Evolutionary conservation across 164 flowering plant species (phyloP).

Genomic region (Berberis thunbergii): DNA sequence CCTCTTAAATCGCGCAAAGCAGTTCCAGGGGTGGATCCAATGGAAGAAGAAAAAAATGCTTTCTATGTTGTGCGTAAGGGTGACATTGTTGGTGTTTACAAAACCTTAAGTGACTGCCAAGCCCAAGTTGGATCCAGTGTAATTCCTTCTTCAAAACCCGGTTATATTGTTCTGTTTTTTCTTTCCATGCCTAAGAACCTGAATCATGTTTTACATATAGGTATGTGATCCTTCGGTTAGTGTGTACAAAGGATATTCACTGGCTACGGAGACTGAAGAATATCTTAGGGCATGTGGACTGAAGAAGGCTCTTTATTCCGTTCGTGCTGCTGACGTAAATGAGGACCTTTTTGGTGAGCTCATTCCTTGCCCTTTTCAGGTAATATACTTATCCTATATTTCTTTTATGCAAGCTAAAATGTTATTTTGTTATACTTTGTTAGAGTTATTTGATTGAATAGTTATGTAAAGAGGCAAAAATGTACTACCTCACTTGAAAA

Average conservation of each 20-base stretch:
- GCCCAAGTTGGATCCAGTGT: conserved; percentile 80
- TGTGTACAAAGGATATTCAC: conserved; percentile 61
- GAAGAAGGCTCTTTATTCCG: conserved; percentile 62
- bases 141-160: conserved; percentile 6
- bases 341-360: conserved; percentile 66
- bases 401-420: too few species aligned
- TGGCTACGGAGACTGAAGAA: conserved; percentile 60
- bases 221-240: conserved; percentile 79
- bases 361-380: conserved; percentile 60
- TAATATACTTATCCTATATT: conserved; percentile 16
- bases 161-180: background rate
- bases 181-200: background rate
- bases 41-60: conserved; percentile 53
- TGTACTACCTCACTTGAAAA: too few species aligned
- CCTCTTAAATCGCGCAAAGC: background rate
- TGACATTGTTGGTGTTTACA: conserved; percentile 76
- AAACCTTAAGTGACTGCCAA: conserved; percentile 64
- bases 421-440: too few species aligned
- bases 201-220: conserved; percentile 24
- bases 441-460: too few species aligned
- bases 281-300: conserved; percentile 62
- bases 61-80: conserved; percentile 91
- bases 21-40: conserved; percentile 4
- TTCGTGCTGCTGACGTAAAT: conserved; percentile 51
- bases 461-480: too few species aligned